A percentile compares a stretch with the other conserved stretches of the same genome.
Evolutionary conservation across 164 flowering plant genomes (phyloP).

Genomic region (Buxus sempervirens): DNA sequence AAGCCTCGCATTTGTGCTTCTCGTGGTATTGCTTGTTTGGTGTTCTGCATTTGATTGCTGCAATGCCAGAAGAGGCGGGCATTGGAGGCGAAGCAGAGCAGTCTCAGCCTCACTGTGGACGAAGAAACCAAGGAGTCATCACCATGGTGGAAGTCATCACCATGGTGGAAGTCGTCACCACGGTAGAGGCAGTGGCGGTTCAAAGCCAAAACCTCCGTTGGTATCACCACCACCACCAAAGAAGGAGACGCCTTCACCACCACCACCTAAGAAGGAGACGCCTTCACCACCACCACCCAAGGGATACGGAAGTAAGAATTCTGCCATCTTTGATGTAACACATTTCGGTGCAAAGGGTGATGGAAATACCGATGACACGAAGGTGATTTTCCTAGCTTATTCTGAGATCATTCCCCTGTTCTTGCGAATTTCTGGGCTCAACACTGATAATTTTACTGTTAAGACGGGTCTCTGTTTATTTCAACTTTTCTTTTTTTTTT

Average conservation of each 20-base stretch:
- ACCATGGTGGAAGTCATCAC: conserved; percentile 10
- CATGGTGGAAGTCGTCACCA: conserved; percentile 24
- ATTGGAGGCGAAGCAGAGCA: conserved; percentile 60
- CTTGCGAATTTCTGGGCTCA: too few species aligned
- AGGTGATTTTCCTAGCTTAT: conserved; percentile 37
- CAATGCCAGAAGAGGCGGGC: conserved; percentile 74
- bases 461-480: too few species aligned
- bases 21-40: conserved; percentile 51
- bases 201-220: conserved; percentile 30
- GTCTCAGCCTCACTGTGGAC: conserved; percentile 44
- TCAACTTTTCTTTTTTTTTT: too few species aligned
- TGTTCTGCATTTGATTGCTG: conserved; percentile 49
- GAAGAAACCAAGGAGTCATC: conserved; percentile 54
- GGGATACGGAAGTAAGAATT: conserved; percentile 17
- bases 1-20: conserved; percentile 46
- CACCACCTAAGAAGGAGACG: not conserved
- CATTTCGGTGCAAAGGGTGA: conserved; percentile 93
- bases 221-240: conserved; percentile 14
- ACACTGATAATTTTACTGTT: too few species aligned
- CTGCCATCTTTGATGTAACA: conserved; percentile 48
- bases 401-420: too few species aligned
- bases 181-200: conserved; percentile 1
- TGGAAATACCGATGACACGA: conserved; percentile 76
- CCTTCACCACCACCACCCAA: conserved; percentile 33
- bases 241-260: not conserved